Conservation (phyloP, 345 rosid species). For the Eucalyptus coolabah region DNA sequence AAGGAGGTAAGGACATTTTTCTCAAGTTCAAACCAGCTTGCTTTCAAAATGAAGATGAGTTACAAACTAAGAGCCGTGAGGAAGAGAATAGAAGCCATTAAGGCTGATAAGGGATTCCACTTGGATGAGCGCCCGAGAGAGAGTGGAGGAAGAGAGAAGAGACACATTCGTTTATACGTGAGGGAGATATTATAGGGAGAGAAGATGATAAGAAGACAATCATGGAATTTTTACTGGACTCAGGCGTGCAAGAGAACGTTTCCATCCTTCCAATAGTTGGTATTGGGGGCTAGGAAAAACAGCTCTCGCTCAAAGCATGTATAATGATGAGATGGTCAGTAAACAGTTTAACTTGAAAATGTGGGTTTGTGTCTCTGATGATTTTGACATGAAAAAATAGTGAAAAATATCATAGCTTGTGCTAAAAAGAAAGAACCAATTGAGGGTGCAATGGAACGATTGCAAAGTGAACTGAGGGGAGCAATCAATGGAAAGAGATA, state of each 20-base stretch:
- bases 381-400: no score
- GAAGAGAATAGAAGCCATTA: background rate
- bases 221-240: no score
- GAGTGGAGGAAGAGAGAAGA: no score
- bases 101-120: background rate
- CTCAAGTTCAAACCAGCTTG: background rate
- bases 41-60: background rate
- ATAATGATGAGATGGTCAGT: no score
- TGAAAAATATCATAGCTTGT: no score
- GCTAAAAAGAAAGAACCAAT: rapidly evolving
- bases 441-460: rapidly evolving
- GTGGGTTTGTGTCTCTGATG: no score
- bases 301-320: rapidly evolving
- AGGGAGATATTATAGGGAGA: no score
- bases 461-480: rapidly evolving
- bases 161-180: no score
- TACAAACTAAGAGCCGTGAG: background rate
- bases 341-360: no score
- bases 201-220: no score
- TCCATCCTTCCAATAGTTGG: no score
- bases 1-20: background rate
- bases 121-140: background rate
- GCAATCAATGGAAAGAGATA: rapidly evolving
- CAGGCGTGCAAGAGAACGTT: background rate
- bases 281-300: no score